Evolutionary conservation across 176 grass and related monocot species (phyloP), one percentile per base, ranked within the genome.

Genomic region (Avena atlantica): DNA sequence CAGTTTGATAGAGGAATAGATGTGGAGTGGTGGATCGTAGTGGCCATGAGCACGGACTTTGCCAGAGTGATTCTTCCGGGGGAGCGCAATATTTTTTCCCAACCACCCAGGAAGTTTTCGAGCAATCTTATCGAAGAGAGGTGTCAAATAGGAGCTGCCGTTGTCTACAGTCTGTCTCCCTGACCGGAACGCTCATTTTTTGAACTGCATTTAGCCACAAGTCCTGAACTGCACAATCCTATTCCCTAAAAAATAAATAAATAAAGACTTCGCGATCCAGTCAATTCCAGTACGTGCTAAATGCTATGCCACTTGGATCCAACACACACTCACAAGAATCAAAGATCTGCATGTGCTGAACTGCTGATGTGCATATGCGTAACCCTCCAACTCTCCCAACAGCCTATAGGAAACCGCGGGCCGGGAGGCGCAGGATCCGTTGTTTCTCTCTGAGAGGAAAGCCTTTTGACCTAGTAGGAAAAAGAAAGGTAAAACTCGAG

Each of bases 381-480:
- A 37, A 25, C 12, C 31, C 77, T 12, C 8, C 48, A 15, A 47
- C n/a, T 3, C 8, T 21, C 50, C 34, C 66, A 31, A 48, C 9
- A 48, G 9, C 45, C 45, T 48, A 48, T 48, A 40, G 51, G 17
- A 88, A 83, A 88, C 80, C 6, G 50, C 19, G 71, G 79, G 34
- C 79, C n/a, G 58, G 21, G 31, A 27, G 16, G 53, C 21, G 71
- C 61, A 40, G 29, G 36, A 77, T 29, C 86, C 50, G 19, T 70
- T 21, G 86, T 57, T 83, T 83, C 80, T 59, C 72, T 48, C 1
- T 0, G 14, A 12, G 12, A 19, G 57, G 65, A 42, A 23, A 47
- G 2, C 8, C 21, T 66, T 42, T 42, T 42, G 40, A 42, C 40
- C 40, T 42, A 42, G 40, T 42, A 42, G 40, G 40, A 42, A 42